Evolutionary conservation across 805 yeast genomes (phyloP).

Genomic region (Groenewaldozyma tartarivorans): DNA sequence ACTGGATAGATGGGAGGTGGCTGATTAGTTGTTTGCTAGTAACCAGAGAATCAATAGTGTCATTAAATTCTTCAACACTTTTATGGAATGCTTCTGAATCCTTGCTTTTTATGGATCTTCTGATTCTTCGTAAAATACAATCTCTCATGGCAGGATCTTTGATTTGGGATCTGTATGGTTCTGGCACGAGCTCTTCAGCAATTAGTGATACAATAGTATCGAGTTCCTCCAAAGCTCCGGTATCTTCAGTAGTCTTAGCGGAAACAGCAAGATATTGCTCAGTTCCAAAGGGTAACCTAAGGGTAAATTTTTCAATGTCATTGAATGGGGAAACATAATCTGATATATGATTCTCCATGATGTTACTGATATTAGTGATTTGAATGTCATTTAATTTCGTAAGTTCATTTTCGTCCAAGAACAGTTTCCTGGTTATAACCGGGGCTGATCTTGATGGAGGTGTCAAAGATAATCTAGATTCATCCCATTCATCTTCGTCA

Average conservation of each 20-base stretch:
- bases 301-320: constrained; percentile 1
- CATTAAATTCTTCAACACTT: constrained; percentile 37
- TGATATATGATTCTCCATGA: background rate
- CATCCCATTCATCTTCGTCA: too few species aligned
- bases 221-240: constrained; percentile 57
- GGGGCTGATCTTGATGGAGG: too few species aligned
- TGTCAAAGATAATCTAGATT: background rate
- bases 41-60: constrained; percentile 30
- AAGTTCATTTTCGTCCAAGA: background rate
- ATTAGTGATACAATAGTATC: constrained; percentile 40
- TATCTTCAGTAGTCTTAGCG: constrained; percentile 25
- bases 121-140: constrained; percentile 24
- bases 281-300: constrained; percentile 14
- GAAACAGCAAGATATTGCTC: constrained; percentile 13
- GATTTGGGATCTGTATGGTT: constrained; percentile 23
- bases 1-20: constrained; percentile 22
- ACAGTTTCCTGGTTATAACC: background rate
- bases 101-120: constrained; percentile 20
- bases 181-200: constrained; percentile 34
- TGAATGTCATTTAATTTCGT: too few species aligned
- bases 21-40: constrained; percentile 24
- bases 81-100: constrained; percentile 25
- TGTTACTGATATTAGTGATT: background rate
- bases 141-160: constrained; percentile 23
- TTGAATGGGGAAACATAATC: constrained; percentile 4